phyloP scores from a whole-genome alignment of 2,329 filamentous ascomycete genomes.

The Hypomyces rosellus region DNA sequence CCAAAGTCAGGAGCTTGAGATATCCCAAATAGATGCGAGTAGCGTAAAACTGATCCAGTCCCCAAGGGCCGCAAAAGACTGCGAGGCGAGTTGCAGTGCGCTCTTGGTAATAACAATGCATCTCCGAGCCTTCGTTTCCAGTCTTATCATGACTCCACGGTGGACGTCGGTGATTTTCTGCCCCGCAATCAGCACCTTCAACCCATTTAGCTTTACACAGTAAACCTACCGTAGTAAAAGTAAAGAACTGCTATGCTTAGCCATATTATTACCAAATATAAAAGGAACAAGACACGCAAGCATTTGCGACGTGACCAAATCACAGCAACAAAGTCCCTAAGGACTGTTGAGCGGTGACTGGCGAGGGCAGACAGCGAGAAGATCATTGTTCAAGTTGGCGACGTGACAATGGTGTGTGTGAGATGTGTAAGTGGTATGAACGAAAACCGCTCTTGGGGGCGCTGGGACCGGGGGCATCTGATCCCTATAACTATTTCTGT shows the following conservation, averaged over 20 bases:
- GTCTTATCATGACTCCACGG: not conserved
- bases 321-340: too few species aligned
- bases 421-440: too few species aligned
- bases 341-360: too few species aligned
- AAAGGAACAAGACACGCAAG: not conserved
- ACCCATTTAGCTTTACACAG: not conserved
- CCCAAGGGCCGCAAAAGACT: slow-evolving; percentile 11
- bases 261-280: not conserved
- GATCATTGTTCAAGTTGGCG: too few species aligned
- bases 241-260: not conserved
- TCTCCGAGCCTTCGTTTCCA: not conserved
- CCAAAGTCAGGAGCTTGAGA: slow-evolving; percentile 16
- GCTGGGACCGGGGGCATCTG: too few species aligned
- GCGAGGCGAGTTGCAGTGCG: slow-evolving; percentile 17
- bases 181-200: not conserved
- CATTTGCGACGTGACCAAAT: not conserved
- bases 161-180: not conserved
- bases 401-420: too few species aligned
- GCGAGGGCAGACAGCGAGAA: too few species aligned
- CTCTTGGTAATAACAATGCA: slow-evolving; percentile 16
- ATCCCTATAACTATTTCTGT: too few species aligned
- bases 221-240: not conserved
- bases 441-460: too few species aligned
- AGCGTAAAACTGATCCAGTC: slow-evolving; percentile 17
- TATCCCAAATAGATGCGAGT: slow-evolving; percentile 10